Evolutionary conservation across 768 basidiomycete genomes (phyloP), one percentile per base, ranked within the genome.

Genomic region (Dictyophora rubrovolvata): DNA sequence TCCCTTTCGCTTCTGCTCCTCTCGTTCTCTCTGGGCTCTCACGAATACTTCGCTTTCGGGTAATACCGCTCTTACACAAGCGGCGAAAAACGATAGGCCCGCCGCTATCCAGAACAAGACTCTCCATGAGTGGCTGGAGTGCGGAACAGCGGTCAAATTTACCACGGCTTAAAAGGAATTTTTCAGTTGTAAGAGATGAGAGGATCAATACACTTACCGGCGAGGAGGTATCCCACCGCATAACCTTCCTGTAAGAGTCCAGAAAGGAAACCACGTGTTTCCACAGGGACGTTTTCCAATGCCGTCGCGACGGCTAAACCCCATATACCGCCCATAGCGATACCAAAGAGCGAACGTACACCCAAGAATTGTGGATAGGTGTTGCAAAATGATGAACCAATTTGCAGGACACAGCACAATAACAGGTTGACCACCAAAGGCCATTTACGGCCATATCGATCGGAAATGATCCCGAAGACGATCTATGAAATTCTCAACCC

Each of bases 371-470:
- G 77, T 0, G 61, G 34, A 72, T 82, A 97, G 0, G 84, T 90
- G 17, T 85, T 77, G 48, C 84, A 83, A 71, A 94, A 97, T 23
- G 89, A 85, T 1, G 84, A 83, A 0, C 84, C 88, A 21, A 96
- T 80, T 66, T 93, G 84, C 55, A 96, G 80, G 5, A 79, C 68
- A 14, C 80, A 76, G 61, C 91, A 80, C 51, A 93, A 67, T 22
- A 91, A 49, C 20, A 94, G 76, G 68, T 93, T 93, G 63, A 65
- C 63, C 28, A 95, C 82, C 5, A 94, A 76, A 4, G 93, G 93
- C 93, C 93, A 98, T 77, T 94, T 95, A 28, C 94, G 81, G 4
- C 94, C 94, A 69, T 77, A 95, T 3, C 94, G 82, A 69, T 96
- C 94, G 1, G 87, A 88, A n/a, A 86, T 65, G 48, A 93, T 69